phyloP scores from a whole-genome alignment of 2,329 filamentous ascomycete species.

The Seiridium unicorne region DNA sequence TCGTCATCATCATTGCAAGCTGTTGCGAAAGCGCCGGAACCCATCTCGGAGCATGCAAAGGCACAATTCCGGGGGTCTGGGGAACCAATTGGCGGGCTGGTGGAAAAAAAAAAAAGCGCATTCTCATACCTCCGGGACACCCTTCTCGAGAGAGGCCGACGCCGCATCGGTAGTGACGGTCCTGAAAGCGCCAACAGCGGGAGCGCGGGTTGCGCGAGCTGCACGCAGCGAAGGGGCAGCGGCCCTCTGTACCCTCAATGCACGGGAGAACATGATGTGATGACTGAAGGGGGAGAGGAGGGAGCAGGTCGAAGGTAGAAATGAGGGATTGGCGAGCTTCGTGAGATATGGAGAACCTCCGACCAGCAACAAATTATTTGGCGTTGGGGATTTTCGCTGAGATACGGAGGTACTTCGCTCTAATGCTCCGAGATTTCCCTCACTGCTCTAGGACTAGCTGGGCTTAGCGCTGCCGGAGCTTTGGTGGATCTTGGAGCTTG shows the following conservation, averaged over 20 bases:
- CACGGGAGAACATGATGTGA: conserved; percentile 66
- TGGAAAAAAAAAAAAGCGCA: neutral
- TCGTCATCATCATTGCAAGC: neutral
- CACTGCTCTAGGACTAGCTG: neutral
- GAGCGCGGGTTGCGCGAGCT: conserved; percentile 38
- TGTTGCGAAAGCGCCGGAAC: neutral
- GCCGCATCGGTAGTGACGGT: conserved; percentile 95
- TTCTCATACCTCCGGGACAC: conserved; percentile 40
- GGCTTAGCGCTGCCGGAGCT: conserved; percentile 3
- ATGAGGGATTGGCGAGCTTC: neutral
- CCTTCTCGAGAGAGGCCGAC: conserved; percentile 82
- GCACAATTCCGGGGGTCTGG: neutral
- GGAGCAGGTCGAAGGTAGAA: conserved; percentile 3
- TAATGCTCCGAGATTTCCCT: conserved; percentile 7
- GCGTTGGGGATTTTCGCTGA: conserved; percentile 8
- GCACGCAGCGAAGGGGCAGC: conserved; percentile 52
- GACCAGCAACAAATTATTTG: conserved; percentile 10
- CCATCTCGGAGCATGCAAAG: neutral
- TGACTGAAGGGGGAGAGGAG: conserved; percentile 4
- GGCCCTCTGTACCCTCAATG: conserved; percentile 59
- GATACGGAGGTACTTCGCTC: conserved; percentile 4
- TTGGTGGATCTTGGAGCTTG: neutral
- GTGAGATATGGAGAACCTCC: conserved; percentile 5
- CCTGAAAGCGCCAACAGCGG: conserved; percentile 56
- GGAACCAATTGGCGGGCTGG: neutral